These are phyloP conservation scores for Phytophthora foliorum DNA, from an alignment of 352 stramenopile genomes.

Conservation along the genomic window DNA sequence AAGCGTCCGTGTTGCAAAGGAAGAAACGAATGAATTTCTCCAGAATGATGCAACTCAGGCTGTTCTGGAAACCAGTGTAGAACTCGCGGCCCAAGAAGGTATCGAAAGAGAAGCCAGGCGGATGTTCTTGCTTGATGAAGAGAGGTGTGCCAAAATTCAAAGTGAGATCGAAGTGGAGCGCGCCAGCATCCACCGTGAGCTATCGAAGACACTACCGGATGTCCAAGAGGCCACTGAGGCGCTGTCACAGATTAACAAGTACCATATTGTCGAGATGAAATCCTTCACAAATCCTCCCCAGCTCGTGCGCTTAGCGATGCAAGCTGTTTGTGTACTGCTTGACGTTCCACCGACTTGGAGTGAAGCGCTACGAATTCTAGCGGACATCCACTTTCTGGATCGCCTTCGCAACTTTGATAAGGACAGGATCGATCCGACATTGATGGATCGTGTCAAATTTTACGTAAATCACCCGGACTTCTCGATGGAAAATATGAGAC, in stretches of 20 bases:
- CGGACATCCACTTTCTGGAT: conserved; percentile 77
- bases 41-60: conserved; percentile 43
- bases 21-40: conserved; percentile 46
- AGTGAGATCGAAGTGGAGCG: conserved; percentile 66
- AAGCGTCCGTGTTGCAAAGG: conserved; percentile 40
- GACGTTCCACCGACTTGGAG: conserved; percentile 69
- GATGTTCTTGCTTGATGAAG: conserved; percentile 68
- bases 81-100: conserved; percentile 44
- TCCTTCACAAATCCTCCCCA: conserved; percentile 80
- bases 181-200: conserved; percentile 58
- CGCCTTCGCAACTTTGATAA: conserved; percentile 69
- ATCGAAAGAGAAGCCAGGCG: conserved; percentile 54
- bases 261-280: conserved; percentile 86
- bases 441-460: conserved; percentile 65
- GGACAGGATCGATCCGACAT: conserved; percentile 50
- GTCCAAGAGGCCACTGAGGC: conserved; percentile 64
- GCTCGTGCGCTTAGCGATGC: conserved; percentile 79
- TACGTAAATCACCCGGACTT: conserved; percentile 81
- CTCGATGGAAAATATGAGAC: conserved; percentile 83
- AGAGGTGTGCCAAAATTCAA: conserved; percentile 62
- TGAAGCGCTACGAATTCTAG: conserved; percentile 69
- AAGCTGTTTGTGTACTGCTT: conserved; percentile 78
- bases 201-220: conserved; percentile 72
- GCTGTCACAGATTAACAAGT: conserved; percentile 80
- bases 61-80: conserved; percentile 38